These are phyloP conservation scores for Backusella circina DNA, from an alignment of 192 early-diverging fungal genomes.

Conservation along the genomic window DNA sequence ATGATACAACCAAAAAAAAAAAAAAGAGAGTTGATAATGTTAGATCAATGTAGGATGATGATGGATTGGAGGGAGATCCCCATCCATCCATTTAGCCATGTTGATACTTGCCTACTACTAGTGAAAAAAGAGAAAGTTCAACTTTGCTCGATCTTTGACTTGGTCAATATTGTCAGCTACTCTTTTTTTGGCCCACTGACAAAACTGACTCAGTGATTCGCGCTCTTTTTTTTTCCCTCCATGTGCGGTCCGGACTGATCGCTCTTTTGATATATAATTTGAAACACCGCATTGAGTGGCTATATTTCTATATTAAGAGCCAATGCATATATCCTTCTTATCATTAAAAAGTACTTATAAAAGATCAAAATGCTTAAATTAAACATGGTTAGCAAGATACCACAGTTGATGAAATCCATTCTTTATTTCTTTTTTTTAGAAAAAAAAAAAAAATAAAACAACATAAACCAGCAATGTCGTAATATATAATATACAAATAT, in stretches of 20 bases:
- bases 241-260: too few species aligned
- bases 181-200: not conserved
- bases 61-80: not conserved
- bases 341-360: too few species aligned
- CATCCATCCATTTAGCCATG: not conserved
- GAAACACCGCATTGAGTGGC: too few species aligned
- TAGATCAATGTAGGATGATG: not conserved
- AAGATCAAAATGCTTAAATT: too few species aligned
- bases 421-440: too few species aligned
- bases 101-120: constrained; percentile 5
- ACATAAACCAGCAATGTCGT: too few species aligned
- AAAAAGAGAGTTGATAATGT: not conserved
- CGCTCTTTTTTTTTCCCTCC: not conserved
- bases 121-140: not conserved
- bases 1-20: not conserved
- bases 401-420: too few species aligned
- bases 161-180: not conserved
- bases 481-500: not conserved
- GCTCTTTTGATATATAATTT: too few species aligned
- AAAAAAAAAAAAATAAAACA: too few species aligned
- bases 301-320: too few species aligned
- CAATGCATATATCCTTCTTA: too few species aligned
- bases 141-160: not conserved
- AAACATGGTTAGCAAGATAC: too few species aligned
- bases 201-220: not conserved